Percentiles rank a stretch among this genome's conserved stretches.
These are phyloP conservation scores for Hordeum vulgare DNA, from an alignment of 176 grass and related monocot species.

Conservation along the genomic window MorexV3_pseudomolecules_assembly NC_058518.1:426249013-426249512, in stretches of 20 bases:
- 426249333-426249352: conserved; percentile 19
- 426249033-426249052: too few relatives aligned
- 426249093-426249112: too few relatives aligned
- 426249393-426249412: background rate
- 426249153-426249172: too few relatives aligned
- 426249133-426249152: too few relatives aligned
- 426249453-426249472: conserved; percentile 25
- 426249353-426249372: background rate
- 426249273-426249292: conserved; percentile 21
- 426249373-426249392: background rate
- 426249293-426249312: conserved; percentile 36
- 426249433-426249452: conserved; percentile 8
- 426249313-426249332: background rate
- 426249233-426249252: too few relatives aligned
- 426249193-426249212: background rate
- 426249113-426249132: too few relatives aligned
- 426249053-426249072: too few relatives aligned
- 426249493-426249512: background rate
- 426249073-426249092: too few relatives aligned
- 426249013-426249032: too few relatives aligned
- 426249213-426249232: background rate
- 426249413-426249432: background rate
- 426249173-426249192: too few relatives aligned
- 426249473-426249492: background rate
- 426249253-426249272: background rate